phyloP scores from a whole-genome alignment of 306 rosid species.

The barrel medic (Medicago truncatula) region MtrunA17r5.0-ANR NC_053046.1:31757001-31757500 shows the following conservation, averaged over 20 bases:
- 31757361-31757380: constrained; percentile 39
- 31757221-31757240: constrained; percentile 14
- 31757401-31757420: neutral
- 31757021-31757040: constrained; percentile 76
- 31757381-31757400: constrained; percentile 34
- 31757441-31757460: too few species aligned
- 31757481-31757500: too few species aligned
- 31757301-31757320: constrained; percentile 24
- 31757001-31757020: constrained; percentile 79
- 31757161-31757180: constrained; percentile 85
- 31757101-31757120: constrained; percentile 73
- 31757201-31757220: constrained; percentile 25
- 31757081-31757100: constrained; percentile 63
- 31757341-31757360: constrained; percentile 39
- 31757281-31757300: constrained; percentile 3
- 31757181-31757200: constrained; percentile 68
- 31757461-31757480: too few species aligned
- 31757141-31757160: constrained; percentile 68
- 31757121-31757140: constrained; percentile 67
- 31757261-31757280: constrained; percentile 25
- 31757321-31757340: constrained; percentile 36
- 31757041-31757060: constrained; percentile 74
- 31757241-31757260: constrained; percentile 40
- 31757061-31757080: constrained; percentile 70
- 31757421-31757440: too few species aligned